Evolutionary conservation across 495 filamentous ascomycete genomes (phyloP), one percentile per base, ranked within the genome.

Genomic region (Neurospora sp.): DNA sequence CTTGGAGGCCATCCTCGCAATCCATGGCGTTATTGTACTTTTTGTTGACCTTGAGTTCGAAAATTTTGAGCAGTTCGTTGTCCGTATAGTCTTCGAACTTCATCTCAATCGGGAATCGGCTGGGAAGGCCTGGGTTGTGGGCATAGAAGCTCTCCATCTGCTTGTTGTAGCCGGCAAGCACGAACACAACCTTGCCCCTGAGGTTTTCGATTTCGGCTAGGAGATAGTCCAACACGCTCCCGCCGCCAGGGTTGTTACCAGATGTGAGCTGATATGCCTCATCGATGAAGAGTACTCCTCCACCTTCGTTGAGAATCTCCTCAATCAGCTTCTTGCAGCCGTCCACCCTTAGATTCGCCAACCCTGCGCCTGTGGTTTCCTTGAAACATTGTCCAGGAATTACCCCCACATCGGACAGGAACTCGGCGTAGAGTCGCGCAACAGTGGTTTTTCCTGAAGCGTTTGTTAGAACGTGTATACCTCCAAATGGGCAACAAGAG

Each of bases 71-170:
- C 1, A 96, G 83, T 76, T 96, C 91, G 0, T 78, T 76, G 45
- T 94, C 90, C 1, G 84, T 79, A 74, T 93, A 94, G 59, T 95
- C 93, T 0, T 86, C 78, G 74, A 95, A 95, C 31, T 86, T 82
- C 31, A 95, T 76, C 20, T 84, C 78, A 45, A 89, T 81, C 0
- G 92, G 93, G 72, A 96, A 87, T 0, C 93, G 89, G 74, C 91
- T 93, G 0, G 87, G 82, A 9, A 96, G 79, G 2, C 93, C 92
- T 1, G 90, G 91, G 72, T 94, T 95, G 74, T 94, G 91, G 1
- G 85, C 87, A 70, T 92, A 93, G 80, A 96, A 93, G 10, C 83
- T 84, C 78, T 95, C 92, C 92, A 96, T 96, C 71, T 91, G 83
- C 71, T 89, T 89, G 70, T 87, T 87, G 81, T 95, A 95, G 1